Conservation (phyloP, 208 protist species). For the Trypanosoma caninum region DNA sequence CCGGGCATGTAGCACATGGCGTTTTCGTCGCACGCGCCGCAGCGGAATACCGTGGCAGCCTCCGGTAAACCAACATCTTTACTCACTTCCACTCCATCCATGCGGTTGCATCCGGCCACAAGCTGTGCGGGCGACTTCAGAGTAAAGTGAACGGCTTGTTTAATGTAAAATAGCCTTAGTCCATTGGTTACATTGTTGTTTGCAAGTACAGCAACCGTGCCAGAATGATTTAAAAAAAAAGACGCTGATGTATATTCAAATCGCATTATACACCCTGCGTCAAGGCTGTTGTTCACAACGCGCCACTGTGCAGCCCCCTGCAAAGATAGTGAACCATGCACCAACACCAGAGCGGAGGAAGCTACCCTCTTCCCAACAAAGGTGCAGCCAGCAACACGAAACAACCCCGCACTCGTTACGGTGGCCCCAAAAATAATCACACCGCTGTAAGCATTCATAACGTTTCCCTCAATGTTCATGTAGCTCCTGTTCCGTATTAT, state of each 20-base stretch:
- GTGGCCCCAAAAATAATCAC: neutral
- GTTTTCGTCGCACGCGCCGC: neutral
- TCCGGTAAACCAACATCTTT: neutral
- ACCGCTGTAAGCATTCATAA: slow-evolving; percentile 1
- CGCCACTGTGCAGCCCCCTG: too few species aligned
- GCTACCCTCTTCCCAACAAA: too few species aligned
- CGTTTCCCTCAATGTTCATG: neutral
- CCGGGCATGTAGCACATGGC: slow-evolving; percentile 8
- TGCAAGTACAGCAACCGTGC: neutral
- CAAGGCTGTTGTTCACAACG: too few species aligned
- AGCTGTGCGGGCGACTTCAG: neutral
- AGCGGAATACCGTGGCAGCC: neutral
- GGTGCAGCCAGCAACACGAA: too few species aligned
- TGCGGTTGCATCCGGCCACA: slow-evolving; percentile 4
- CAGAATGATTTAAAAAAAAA: too few species aligned
- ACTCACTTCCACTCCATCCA: neutral
- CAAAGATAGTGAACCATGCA: too few species aligned
- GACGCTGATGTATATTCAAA: too few species aligned
- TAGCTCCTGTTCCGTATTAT: neutral
- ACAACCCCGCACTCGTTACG: too few species aligned
- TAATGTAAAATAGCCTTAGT: too few species aligned
- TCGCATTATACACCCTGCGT: too few species aligned
- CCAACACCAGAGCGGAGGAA: too few species aligned
- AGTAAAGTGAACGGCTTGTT: too few species aligned
- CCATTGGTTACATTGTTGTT: neutral